A percentile compares a stretch with the other conserved stretches of the same genome.
phyloP scores from a whole-genome alignment of 371 early-diverging fungal genomes.

The Mortierella sp. region DNA sequence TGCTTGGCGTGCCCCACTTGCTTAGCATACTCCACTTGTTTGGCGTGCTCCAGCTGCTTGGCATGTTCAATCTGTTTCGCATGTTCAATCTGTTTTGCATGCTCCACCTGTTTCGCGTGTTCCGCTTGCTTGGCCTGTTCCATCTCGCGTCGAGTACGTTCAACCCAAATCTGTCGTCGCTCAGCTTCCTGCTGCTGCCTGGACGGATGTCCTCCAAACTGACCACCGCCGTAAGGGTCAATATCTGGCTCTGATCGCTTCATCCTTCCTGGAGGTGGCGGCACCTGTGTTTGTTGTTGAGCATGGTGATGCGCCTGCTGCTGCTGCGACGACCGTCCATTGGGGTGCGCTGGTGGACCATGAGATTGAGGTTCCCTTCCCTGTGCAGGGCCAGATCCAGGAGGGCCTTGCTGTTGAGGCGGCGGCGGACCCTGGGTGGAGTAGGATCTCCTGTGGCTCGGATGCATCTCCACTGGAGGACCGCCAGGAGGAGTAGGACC shows the following conservation, averaged over 20 bases:
- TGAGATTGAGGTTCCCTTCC: neutral
- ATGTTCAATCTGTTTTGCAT: slow-evolving; percentile 12
- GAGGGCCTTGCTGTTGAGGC: neutral
- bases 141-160: slow-evolving; percentile 27
- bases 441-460: neutral
- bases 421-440: neutral
- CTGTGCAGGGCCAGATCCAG: neutral
- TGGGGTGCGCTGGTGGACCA: neutral
- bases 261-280: neutral
- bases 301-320: neutral
- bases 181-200: slow-evolving; percentile 28
- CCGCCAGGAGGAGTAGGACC: neutral
- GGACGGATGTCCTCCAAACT: neutral
- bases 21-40: slow-evolving; percentile 1
- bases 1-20: slow-evolving; percentile 11
- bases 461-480: neutral
- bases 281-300: neutral
- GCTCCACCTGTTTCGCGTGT: neutral
- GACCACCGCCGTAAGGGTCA: slow-evolving; percentile 11
- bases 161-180: slow-evolving; percentile 16
- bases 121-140: slow-evolving; percentile 25
- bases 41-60: neutral
- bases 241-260: slow-evolving; percentile 22
- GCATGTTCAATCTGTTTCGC: neutral
- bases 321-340: neutral